These are phyloP conservation scores for Colletotrichum simmondsii DNA, from an alignment of 2,329 filamentous ascomycete genomes.

Conservation along the genomic window DNA sequence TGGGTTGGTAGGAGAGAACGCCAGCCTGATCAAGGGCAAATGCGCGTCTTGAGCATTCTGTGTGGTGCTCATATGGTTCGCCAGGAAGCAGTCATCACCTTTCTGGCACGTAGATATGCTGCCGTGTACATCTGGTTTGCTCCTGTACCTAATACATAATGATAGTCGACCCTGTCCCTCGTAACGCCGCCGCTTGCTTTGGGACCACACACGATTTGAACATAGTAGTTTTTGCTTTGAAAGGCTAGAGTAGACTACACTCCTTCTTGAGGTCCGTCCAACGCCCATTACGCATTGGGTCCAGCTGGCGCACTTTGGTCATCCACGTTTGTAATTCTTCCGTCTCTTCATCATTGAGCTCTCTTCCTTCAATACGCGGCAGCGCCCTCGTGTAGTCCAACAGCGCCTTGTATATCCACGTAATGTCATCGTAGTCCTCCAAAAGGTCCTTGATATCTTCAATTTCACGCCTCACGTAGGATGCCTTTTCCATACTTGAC, in stretches of 20 bases:
- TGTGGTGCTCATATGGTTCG: constrained; percentile 23
- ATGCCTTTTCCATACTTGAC: constrained; percentile 67
- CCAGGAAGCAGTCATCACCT: neutral
- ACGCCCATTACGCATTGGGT: constrained; percentile 78
- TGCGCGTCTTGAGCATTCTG: constrained; percentile 39
- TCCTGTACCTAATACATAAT: constrained; percentile 19
- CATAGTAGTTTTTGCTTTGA: neutral
- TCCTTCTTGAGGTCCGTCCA: constrained; percentile 75
- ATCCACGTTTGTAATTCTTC: constrained; percentile 69
- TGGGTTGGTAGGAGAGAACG: constrained; percentile 70
- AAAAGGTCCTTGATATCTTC: constrained; percentile 76
- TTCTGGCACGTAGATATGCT: neutral
- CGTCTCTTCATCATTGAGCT: constrained; percentile 51
- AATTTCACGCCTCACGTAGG: constrained; percentile 77
- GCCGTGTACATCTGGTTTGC: neutral
- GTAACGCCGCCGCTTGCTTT: neutral
- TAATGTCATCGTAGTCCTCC: constrained; percentile 68
- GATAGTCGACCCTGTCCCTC: neutral
- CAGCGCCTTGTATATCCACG: constrained; percentile 91
- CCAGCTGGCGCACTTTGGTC: constrained; percentile 72
- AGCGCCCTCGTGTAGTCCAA: constrained; percentile 77
- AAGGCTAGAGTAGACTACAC: constrained; percentile 14
- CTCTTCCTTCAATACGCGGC: constrained; percentile 61
- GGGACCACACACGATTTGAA: neutral
- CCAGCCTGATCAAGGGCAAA: constrained; percentile 52